These are phyloP conservation scores for Tranzscheliella williamsii DNA, from an alignment of 1,284 basidiomycete species.

Conservation along the genomic window DNA sequence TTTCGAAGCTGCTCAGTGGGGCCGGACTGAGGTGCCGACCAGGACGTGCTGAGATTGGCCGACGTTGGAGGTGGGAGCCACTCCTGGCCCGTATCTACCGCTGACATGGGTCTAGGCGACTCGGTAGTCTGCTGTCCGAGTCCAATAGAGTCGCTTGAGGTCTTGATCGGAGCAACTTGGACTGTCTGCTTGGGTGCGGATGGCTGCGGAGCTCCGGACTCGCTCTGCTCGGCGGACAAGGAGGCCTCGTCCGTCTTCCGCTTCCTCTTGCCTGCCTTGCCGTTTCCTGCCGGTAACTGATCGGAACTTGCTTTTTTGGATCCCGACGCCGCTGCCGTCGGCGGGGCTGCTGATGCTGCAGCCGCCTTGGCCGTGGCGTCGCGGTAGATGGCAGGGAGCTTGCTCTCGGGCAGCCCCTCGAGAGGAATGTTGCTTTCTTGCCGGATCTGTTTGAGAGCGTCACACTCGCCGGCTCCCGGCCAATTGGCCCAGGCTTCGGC, in stretches of 20 bases:
- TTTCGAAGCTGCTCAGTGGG: slow-evolving; percentile 1
- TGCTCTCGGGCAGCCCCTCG: slow-evolving; percentile 52
- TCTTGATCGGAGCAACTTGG: no score
- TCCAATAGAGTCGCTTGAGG: no score
- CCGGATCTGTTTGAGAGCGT: slow-evolving; percentile 45
- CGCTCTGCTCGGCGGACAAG: background rate
- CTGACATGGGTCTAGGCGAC: no score
- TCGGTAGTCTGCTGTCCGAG: background rate
- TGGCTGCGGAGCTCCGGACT: background rate
- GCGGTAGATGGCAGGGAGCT: slow-evolving; percentile 16
- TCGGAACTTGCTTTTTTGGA: no score
- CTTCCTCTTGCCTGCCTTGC: background rate
- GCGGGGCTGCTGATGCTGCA: slow-evolving; percentile 9
- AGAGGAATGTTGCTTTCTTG: slow-evolving; percentile 47
- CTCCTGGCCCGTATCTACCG: no score
- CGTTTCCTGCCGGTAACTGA: background rate
- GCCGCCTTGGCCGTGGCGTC: slow-evolving; percentile 5
- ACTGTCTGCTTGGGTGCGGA: no score
- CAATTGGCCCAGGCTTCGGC: slow-evolving; percentile 49
- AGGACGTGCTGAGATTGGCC: no score
- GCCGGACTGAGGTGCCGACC: no score
- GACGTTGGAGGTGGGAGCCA: no score
- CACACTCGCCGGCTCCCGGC: slow-evolving; percentile 49
- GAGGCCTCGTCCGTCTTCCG: background rate
- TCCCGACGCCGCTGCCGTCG: background rate